Conservation (phyloP, 2,329 filamentous ascomycete species). For the Pseudogymnoascus sp. region DNA sequence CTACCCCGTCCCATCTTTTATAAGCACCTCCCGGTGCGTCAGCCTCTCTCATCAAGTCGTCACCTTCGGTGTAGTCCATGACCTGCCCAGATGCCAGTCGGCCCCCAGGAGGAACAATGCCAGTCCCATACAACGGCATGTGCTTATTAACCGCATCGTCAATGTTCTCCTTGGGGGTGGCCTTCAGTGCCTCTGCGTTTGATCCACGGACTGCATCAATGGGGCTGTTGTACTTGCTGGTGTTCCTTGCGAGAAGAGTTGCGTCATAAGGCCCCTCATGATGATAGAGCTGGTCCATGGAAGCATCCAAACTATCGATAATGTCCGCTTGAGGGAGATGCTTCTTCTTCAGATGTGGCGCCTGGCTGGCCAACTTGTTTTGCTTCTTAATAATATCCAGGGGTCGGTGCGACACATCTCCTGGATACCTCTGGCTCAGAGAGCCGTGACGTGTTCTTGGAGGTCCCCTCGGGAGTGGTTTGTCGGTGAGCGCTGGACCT, state of each 20-base stretch:
- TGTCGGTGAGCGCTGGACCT: constrained; percentile 10
- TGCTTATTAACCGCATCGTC: constrained; percentile 65
- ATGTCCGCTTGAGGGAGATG: constrained; percentile 63
- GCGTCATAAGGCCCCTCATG: constrained; percentile 90
- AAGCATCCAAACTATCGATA: constrained; percentile 72
- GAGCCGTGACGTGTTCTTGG: constrained; percentile 39
- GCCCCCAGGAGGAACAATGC: constrained; percentile 66
- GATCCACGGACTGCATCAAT: constrained; percentile 67
- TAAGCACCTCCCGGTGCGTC: constrained; percentile 67
- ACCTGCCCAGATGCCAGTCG: constrained; percentile 60
- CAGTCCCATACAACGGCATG: constrained; percentile 73
- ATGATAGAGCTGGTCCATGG: constrained; percentile 64
- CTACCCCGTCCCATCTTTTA: constrained; percentile 65
- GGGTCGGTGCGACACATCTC: constrained; percentile 58
- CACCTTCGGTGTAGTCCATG: constrained; percentile 78
- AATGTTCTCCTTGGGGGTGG: constrained; percentile 73
- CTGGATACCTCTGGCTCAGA: constrained; percentile 53
- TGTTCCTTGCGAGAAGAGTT: constrained; percentile 67
- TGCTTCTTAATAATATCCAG: constrained; percentile 60
- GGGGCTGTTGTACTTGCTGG: constrained; percentile 54
- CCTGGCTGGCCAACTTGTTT: constrained; percentile 56
- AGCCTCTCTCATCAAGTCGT: constrained; percentile 71
- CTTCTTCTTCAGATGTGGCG: constrained; percentile 58
- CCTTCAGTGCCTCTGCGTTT: constrained; percentile 70
- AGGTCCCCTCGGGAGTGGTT: constrained; percentile 27